Base-by-base conservation (phyloP, 306 rosid species). In the Inga oerstediana region DNA sequence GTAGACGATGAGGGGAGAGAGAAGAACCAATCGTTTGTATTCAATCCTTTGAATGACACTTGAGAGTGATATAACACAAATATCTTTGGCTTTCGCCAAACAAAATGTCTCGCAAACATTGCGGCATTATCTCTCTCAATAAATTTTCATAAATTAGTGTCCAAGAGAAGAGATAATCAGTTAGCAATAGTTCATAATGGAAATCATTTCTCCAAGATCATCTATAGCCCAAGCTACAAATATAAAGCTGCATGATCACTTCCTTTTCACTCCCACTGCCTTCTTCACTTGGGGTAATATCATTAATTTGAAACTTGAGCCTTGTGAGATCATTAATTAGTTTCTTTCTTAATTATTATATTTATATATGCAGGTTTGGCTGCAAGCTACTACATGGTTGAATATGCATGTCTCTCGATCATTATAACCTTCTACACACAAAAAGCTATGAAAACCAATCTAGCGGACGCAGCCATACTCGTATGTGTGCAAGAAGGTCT, bases 401-500 rank as follows among this genome's bases (percentile, higher is more conserved):
- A 74, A 27, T 74, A 74, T 49, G 78, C 78, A 9, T 74, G 78
- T 10, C 16, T 46, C 24, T 27, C 43, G 0, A 49, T 74, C 64
- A 12, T 74, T 39, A 10, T 74, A 4, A 49, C 27, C 20, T 74
- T 74, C 27, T 74, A 74, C 78, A 9, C 45, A 1, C 4, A 74
- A 4, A 9, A 1, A 15, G 4, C 11, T 3, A 17, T 9, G 41
- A 12, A 37, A 17, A 49, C 12, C 7, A 24, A 32, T 32, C 27
- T 49, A 3, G 64, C 27, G 1, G 45, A 30, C 30, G 62, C 30
- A 74, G 78, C 78, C 20, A 8, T 32, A 3, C 16, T 74, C 11
- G 3, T 49, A 2, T 49, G 78, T 32, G 22, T 74, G 30, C 78
- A 74, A 16, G 78, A 74, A 37, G 64, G 78, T n/a, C 64, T 74